A percentile compares a stretch with the other conserved stretches of the same genome.
phyloP scores from a whole-genome alignment of 208 protist species.

The Crithidia expoeki region DNA sequence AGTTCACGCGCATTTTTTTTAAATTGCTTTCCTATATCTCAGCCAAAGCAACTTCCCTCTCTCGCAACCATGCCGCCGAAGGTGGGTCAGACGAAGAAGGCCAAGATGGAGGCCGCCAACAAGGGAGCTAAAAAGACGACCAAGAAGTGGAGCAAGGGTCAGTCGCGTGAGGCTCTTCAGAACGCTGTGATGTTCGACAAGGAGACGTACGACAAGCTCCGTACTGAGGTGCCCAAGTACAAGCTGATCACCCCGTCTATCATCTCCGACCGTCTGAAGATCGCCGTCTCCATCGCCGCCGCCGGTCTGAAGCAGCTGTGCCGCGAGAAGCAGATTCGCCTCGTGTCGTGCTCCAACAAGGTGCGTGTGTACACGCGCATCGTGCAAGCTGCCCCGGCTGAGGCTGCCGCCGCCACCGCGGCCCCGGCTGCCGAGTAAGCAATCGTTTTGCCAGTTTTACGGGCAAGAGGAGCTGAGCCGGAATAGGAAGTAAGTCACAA shows the following conservation, averaged over 20 bases:
- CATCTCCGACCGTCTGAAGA: constrained; percentile 91
- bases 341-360: constrained; percentile 83
- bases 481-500: background rate
- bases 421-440: constrained; percentile 33
- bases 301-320: constrained; percentile 88
- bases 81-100: constrained; percentile 71
- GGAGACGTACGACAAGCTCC: constrained; percentile 83
- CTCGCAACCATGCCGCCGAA: constrained; percentile 63
- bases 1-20: constrained; percentile 33
- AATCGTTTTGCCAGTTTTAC: too few species aligned
- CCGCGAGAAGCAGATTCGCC: constrained; percentile 79
- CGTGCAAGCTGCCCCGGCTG: constrained; percentile 38
- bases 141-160: constrained; percentile 95
- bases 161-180: constrained; percentile 88
- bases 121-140: constrained; percentile 86
- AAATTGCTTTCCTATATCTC: constrained; percentile 1
- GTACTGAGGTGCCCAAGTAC: constrained; percentile 91
- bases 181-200: constrained; percentile 94
- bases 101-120: constrained; percentile 69
- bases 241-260: constrained; percentile 92
- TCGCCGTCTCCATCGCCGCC: constrained; percentile 84
- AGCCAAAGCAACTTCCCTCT: constrained; percentile 5
- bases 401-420: constrained; percentile 31
- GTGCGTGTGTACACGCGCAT: constrained; percentile 82
- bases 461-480: background rate